These are phyloP conservation scores for Prunus kanzakura DNA, from an alignment of 306 rosid genomes.

Conservation along the genomic window DNA sequence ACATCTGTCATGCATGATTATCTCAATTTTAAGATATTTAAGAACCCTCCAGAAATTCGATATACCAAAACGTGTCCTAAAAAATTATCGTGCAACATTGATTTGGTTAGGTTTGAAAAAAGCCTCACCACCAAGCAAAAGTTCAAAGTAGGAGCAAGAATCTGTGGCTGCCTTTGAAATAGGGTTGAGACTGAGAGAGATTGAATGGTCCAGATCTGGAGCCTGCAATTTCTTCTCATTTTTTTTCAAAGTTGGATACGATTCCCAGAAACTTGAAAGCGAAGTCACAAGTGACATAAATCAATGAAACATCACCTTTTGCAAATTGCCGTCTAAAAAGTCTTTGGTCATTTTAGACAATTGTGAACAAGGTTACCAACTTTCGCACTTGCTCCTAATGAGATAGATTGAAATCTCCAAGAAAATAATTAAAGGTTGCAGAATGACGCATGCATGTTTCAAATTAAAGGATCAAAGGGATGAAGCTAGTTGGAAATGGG, in stretches of 20 bases:
- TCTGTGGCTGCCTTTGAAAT: slow-evolving; percentile 7
- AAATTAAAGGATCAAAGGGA: background rate
- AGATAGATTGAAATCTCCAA: background rate
- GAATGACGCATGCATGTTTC: slow-evolving; percentile 1
- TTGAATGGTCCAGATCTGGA: background rate
- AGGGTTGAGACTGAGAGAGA: slow-evolving; percentile 1
- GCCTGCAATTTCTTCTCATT: background rate
- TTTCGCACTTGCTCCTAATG: background rate
- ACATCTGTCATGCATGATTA: too few species aligned
- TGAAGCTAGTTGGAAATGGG: background rate
- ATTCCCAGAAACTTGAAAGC: slow-evolving; percentile 16
- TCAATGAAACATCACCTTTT: background rate
- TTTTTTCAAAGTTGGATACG: slow-evolving; percentile 8
- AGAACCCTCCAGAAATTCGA: background rate
- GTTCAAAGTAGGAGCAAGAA: background rate
- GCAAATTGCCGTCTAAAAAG: background rate
- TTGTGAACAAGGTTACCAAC: too few species aligned
- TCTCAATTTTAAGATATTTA: too few species aligned
- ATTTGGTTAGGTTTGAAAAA: slow-evolving; percentile 1
- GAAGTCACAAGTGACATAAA: background rate
- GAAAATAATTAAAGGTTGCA: slow-evolving; percentile 4
- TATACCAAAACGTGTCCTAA: background rate
- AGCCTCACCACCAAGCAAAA: slow-evolving; percentile 1
- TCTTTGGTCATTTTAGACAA: slow-evolving; percentile 8
- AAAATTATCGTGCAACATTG: background rate